These are phyloP conservation scores for Metroxylon sagu DNA, from an alignment of 176 grass and related monocot genomes.

Conservation along the genomic window DNA sequence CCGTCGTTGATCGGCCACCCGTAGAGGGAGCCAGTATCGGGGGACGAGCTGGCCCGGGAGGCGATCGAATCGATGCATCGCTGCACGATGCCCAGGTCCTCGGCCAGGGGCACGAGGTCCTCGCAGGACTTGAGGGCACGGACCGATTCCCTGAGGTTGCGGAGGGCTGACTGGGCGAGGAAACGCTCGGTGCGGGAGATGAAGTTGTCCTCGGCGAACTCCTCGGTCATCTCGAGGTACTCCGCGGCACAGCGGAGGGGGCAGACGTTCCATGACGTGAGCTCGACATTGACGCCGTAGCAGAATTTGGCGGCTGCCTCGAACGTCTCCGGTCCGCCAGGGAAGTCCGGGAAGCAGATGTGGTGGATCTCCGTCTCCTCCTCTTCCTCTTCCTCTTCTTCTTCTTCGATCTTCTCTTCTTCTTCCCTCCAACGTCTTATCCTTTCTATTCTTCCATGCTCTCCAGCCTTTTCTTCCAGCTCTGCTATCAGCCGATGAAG, in stretches of 20 bases:
- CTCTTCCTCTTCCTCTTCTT: constrained; percentile 9
- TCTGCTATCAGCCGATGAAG: constrained; percentile 67
- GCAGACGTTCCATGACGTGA: constrained; percentile 69
- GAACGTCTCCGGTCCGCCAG: constrained; percentile 65
- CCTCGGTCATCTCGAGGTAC: constrained; percentile 90
- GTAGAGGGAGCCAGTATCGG: constrained; percentile 22
- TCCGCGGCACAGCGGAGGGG: constrained; percentile 69
- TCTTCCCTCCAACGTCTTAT: constrained; percentile 10
- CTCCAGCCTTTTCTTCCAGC: constrained; percentile 27
- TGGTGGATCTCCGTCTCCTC: constrained; percentile 21
- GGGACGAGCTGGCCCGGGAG: constrained; percentile 21
- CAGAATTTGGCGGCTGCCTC: constrained; percentile 77
- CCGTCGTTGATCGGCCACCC: constrained; percentile 30
- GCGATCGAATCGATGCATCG: constrained; percentile 74
- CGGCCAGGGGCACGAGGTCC: constrained; percentile 62
- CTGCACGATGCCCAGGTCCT: constrained; percentile 47
- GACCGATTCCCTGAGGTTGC: constrained; percentile 46
- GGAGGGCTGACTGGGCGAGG: constrained; percentile 37
- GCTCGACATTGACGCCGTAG: constrained; percentile 78
- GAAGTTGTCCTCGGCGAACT: constrained; percentile 69
- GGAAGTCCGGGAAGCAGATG: constrained; percentile 53
- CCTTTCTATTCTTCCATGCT: background rate
- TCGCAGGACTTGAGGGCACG: constrained; percentile 86
- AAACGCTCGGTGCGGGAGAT: constrained; percentile 44
- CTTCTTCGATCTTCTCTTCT: background rate